A percentile compares a stretch with the other conserved stretches of the same genome.
Evolutionary conservation across 305 asterid genomes (phyloP).

Genomic region (Fraxinus greggii): DNA sequence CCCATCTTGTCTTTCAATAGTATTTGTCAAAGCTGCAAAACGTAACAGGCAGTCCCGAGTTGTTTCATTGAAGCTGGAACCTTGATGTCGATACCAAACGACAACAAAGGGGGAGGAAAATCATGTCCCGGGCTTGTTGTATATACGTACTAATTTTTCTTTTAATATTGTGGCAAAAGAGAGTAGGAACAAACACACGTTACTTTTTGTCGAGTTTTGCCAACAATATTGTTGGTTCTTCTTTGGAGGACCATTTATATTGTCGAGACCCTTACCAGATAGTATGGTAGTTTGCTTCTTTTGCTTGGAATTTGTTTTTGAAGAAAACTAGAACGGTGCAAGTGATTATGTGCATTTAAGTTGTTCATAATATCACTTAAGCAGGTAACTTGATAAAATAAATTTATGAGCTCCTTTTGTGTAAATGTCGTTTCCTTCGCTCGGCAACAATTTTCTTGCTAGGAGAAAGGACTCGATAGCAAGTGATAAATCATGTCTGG

Average conservation of each 20-base stretch:
- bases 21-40: slow-evolving; percentile 68
- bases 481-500: background rate
- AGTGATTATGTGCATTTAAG: slow-evolving; percentile 15
- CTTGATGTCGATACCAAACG: slow-evolving; percentile 49
- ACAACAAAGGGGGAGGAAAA: background rate
- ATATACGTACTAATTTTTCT: slow-evolving; percentile 21
- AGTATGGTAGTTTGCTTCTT: slow-evolving; percentile 19
- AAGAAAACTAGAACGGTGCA: slow-evolving; percentile 20
- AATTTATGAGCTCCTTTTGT: background rate
- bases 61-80: slow-evolving; percentile 93
- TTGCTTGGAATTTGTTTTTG: slow-evolving; percentile 30
- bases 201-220: slow-evolving; percentile 33
- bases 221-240: slow-evolving; percentile 30
- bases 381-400: background rate
- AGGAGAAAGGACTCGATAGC: background rate
- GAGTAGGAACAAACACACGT: slow-evolving; percentile 23
- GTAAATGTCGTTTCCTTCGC: background rate
- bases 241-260: slow-evolving; percentile 31
- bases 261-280: slow-evolving; percentile 23
- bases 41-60: slow-evolving; percentile 91
- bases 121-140: slow-evolving; percentile 20
- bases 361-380: background rate
- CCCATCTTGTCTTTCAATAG: slow-evolving; percentile 70
- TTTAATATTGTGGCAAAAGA: slow-evolving; percentile 27
- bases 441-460: background rate